Evolutionary conservation across 1,284 basidiomycete species (phyloP).

Genomic region (Ganoderma sp.): DNA sequence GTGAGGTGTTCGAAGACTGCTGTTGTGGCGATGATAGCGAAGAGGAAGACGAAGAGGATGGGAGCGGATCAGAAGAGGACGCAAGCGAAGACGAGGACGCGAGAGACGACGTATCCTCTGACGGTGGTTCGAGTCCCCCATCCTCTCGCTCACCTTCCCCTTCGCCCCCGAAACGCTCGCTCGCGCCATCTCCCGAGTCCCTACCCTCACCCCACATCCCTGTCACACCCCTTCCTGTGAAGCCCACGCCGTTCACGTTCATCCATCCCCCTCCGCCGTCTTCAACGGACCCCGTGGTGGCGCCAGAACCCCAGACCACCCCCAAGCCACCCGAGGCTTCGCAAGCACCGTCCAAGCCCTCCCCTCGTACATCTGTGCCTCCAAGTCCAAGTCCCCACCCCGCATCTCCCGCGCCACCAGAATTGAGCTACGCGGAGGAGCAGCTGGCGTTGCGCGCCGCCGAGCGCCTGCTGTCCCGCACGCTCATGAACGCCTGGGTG

Average conservation of each 20-base stretch:
- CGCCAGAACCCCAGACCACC: neutral
- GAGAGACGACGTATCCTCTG: slow-evolving; percentile 28
- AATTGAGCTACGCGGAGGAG: slow-evolving; percentile 47
- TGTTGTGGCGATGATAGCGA: slow-evolving; percentile 19
- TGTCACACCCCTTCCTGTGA: slow-evolving; percentile 14
- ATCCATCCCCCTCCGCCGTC: slow-evolving; percentile 3
- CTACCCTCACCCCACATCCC: slow-evolving; percentile 16
- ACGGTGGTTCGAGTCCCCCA: slow-evolving; percentile 33
- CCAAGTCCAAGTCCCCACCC: slow-evolving; percentile 1
- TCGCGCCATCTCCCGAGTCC: slow-evolving; percentile 26
- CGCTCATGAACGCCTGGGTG: slow-evolving; percentile 58
- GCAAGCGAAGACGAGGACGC: slow-evolving; percentile 26
- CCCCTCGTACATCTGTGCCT: neutral
- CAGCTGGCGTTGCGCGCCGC: slow-evolving; percentile 56
- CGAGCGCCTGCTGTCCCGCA: slow-evolving; percentile 65
- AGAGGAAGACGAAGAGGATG: slow-evolving; percentile 32
- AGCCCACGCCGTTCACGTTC: slow-evolving; percentile 1
- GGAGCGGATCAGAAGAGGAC: slow-evolving; percentile 34
- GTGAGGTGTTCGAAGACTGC: slow-evolving; percentile 35
- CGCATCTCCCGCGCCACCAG: slow-evolving; percentile 28
- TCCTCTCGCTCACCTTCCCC: slow-evolving; percentile 36
- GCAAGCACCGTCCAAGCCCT: slow-evolving; percentile 17
- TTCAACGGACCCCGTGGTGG: neutral
- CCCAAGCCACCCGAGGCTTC: slow-evolving; percentile 1
- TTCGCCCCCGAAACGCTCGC: slow-evolving; percentile 25